These are phyloP conservation scores for Aspergillus cristatus DNA, from an alignment of 495 filamentous ascomycete genomes.

Conservation along the genomic window DNA sequence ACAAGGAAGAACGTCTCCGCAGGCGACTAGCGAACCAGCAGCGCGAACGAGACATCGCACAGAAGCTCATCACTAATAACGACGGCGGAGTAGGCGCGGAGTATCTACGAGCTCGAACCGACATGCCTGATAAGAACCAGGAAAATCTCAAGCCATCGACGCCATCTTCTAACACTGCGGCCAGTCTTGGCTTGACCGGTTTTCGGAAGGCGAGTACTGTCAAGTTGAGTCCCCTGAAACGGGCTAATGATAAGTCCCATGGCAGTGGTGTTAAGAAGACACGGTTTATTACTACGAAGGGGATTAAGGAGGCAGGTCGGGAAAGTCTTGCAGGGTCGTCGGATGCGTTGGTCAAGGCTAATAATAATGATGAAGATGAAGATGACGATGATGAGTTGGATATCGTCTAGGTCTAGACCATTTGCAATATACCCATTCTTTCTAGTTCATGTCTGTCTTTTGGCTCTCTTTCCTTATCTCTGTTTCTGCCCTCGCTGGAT, in stretches of 20 bases:
- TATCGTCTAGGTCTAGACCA: conserved; percentile 30
- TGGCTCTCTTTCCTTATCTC: conserved; percentile 1
- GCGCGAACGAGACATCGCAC: conserved; percentile 72
- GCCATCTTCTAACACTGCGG: conserved; percentile 6
- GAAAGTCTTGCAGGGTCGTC: conserved; percentile 54
- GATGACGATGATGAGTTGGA: conserved; percentile 48
- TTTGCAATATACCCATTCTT: conserved; percentile 3
- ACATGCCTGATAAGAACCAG: too few relatives aligned
- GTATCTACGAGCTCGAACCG: conserved; percentile 53
- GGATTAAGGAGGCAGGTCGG: conserved; percentile 65
- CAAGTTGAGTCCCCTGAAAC: conserved; percentile 63
- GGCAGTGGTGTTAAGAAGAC: conserved; percentile 59
- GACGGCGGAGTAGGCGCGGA: conserved; percentile 65
- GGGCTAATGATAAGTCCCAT: conserved; percentile 25
- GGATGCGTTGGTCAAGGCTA: conserved; percentile 18
- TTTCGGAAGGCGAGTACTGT: conserved; percentile 39
- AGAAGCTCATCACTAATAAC: conserved; percentile 49
- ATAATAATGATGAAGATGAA: conserved; percentile 28
- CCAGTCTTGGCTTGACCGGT: conserved; percentile 17
- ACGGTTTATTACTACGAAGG: conserved; percentile 67
- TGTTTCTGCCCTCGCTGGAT: not conserved
- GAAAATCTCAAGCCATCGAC: not conserved
- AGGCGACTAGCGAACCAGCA: conserved; percentile 62
- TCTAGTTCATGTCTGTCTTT: not conserved
- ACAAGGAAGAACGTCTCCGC: conserved; percentile 58